A percentile compares a stretch with the other conserved stretches of the same genome.
Evolutionary conservation across 2,329 filamentous ascomycete species (phyloP).

Genomic region (Zasmidium cellare): DNA sequence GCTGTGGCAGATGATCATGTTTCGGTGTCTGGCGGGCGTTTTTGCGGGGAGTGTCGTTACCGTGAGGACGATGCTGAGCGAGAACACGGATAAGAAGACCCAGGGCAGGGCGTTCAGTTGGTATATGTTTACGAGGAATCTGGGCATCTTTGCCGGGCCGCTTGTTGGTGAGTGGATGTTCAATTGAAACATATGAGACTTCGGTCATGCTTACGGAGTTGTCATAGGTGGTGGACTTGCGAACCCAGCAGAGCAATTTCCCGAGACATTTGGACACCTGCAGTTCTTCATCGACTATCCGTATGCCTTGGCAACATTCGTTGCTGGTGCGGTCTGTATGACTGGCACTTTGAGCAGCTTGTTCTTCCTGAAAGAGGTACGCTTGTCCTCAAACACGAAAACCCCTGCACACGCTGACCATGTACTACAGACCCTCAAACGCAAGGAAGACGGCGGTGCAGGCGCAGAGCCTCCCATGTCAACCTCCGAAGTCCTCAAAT

Average conservation of each 20-base stretch:
- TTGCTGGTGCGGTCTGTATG: slow-evolving; percentile 55
- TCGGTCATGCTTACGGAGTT: background rate
- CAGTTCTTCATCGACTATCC: slow-evolving; percentile 65
- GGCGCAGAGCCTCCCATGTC: slow-evolving; percentile 40
- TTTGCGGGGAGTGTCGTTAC: slow-evolving; percentile 75
- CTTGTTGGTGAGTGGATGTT: slow-evolving; percentile 50
- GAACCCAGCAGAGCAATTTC: slow-evolving; percentile 65
- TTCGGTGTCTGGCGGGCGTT: slow-evolving; percentile 68
- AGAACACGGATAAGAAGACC: slow-evolving; percentile 67
- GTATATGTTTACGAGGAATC: slow-evolving; percentile 71
- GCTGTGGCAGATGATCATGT: slow-evolving; percentile 72
- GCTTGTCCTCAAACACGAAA: too few species aligned
- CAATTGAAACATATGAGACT: background rate
- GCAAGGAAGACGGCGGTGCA: slow-evolving; percentile 19
- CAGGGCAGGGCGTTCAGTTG: slow-evolving; percentile 73
- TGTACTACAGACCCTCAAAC: slow-evolving; percentile 31
- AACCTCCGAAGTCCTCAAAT: slow-evolving; percentile 57
- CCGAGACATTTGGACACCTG: slow-evolving; percentile 54
- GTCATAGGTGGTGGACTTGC: slow-evolving; percentile 64
- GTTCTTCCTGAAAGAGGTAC: slow-evolving; percentile 56
- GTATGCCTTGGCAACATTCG: slow-evolving; percentile 65
- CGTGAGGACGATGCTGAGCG: slow-evolving; percentile 73
- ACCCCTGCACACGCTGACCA: too few species aligned
- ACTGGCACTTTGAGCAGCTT: slow-evolving; percentile 53
- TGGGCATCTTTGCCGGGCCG: slow-evolving; percentile 73